These are phyloP conservation scores for Lodderomyces orthopsilosis DNA, from an alignment of 1,139 yeast genomes.

Conservation along the genomic window DNA sequence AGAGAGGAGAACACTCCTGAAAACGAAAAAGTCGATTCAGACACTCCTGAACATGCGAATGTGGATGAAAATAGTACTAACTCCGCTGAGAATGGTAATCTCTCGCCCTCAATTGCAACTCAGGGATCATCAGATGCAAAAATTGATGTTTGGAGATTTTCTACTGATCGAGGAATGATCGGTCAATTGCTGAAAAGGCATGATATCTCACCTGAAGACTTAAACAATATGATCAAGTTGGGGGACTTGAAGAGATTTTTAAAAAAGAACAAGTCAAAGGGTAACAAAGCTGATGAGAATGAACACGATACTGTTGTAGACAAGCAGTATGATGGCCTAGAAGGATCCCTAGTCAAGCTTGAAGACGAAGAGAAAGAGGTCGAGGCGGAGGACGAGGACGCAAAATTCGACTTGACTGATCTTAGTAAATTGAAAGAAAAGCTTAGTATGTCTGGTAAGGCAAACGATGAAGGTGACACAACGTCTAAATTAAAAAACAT, in stretches of 20 bases:
- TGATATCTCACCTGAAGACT: not conserved
- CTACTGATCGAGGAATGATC: not conserved
- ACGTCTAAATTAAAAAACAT: not conserved
- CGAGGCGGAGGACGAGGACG: not conserved
- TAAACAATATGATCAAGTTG: not conserved
- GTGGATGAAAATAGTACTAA: too few relatives aligned
- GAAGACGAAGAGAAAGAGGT: too few relatives aligned
- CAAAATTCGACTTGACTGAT: not conserved
- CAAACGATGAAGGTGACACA: not conserved
- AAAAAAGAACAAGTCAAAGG: not conserved
- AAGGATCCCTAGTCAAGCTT: not conserved
- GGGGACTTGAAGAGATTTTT: constrained; percentile 1
- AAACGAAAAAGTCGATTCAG: not conserved
- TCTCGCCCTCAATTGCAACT: not conserved
- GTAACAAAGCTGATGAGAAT: not conserved
- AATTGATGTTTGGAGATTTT: constrained; percentile 4
- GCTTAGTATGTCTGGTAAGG: not conserved
- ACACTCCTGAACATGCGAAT: not conserved
- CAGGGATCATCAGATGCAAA: not conserved
- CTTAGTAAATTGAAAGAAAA: not conserved
- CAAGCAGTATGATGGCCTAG: too few relatives aligned
- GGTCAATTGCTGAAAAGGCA: not conserved
- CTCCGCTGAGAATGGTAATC: not conserved
- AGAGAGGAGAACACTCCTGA: not conserved
- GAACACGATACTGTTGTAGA: not conserved